Conservation (phyloP, 2,329 filamentous ascomycete genomes). For the Aureobasidium sp. region DNA sequence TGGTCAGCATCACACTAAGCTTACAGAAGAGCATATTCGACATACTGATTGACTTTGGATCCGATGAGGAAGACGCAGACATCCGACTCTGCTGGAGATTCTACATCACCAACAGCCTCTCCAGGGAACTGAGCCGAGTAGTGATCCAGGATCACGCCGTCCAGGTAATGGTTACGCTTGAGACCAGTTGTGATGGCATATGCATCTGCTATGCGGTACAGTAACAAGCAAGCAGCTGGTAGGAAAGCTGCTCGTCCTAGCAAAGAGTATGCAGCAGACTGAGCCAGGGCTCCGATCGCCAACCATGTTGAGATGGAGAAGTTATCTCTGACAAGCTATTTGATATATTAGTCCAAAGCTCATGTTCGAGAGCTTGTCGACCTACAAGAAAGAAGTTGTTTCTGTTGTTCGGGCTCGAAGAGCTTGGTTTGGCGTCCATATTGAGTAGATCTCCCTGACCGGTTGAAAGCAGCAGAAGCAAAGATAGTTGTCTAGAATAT, state of each 20-base stretch:
- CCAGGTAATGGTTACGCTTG: conserved; percentile 32
- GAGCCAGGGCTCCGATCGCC: conserved; percentile 30
- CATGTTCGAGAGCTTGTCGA: not conserved
- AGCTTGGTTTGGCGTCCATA: not conserved
- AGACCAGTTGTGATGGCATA: conserved; percentile 26
- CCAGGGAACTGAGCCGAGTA: conserved; percentile 32
- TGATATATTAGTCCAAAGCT: not conserved
- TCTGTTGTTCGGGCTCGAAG: not conserved
- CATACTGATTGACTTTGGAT: conserved; percentile 26
- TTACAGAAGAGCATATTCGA: not conserved
- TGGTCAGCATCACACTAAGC: not conserved
- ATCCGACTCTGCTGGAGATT: conserved; percentile 22
- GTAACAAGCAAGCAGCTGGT: conserved; percentile 27
- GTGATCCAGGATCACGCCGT: conserved; percentile 27
- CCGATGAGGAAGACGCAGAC: conserved; percentile 34
- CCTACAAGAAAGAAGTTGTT: not conserved
- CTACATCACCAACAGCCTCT: conserved; percentile 23
- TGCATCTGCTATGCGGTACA: conserved; percentile 26
- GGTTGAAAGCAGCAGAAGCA: not conserved
- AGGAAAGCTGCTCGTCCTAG: conserved; percentile 28
- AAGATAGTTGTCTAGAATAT: no score
- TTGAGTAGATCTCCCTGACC: not conserved
- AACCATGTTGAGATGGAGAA: conserved; percentile 35
- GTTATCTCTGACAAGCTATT: conserved; percentile 28
- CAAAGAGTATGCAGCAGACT: conserved; percentile 30